phyloP scores from a whole-genome alignment of 2,329 filamentous ascomycete genomes.

The Fonsecaea monophora region DNA sequence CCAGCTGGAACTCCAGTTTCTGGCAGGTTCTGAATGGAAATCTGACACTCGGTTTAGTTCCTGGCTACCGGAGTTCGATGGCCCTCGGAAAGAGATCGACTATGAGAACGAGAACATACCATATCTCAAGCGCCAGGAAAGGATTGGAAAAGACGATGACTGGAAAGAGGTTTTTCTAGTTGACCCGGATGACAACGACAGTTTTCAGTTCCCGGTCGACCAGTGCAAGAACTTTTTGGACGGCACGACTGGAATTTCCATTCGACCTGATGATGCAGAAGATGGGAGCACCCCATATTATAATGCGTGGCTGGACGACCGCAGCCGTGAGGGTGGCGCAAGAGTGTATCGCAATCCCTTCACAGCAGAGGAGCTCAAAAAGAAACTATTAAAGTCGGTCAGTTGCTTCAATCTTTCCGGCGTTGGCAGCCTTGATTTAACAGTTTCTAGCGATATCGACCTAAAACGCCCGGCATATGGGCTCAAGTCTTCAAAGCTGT shows the following conservation, averaged over 20 bases:
- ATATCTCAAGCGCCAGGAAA: not conserved
- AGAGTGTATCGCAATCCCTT: slow-evolving; percentile 8
- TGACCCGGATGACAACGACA: slow-evolving; percentile 12
- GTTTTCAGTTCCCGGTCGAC: not conserved
- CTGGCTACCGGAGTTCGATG: slow-evolving; percentile 5
- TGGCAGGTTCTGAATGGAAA: not conserved
- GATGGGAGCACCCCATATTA: not conserved
- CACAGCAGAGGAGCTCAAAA: slow-evolving; percentile 14
- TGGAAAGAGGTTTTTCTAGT: not conserved
- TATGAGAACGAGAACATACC: slow-evolving; percentile 9
- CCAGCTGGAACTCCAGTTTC: not conserved
- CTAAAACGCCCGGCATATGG: not conserved
- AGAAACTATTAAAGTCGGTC: slow-evolving; percentile 11
- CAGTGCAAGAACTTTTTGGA: slow-evolving; percentile 3
- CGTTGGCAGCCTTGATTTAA: not conserved
- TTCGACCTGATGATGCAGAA: slow-evolving; percentile 10
- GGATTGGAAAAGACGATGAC: not conserved
- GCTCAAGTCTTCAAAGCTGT: not conserved
- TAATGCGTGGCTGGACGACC: slow-evolving; percentile 20
- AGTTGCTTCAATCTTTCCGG: not conserved
- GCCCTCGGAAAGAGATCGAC: not conserved
- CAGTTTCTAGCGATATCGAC: not conserved
- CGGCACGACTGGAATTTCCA: not conserved
- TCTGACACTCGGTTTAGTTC: not conserved
- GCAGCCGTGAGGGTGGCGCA: not conserved